These are phyloP conservation scores for Lolium rigidum DNA, from an alignment of 176 grass and related monocot species.

Conservation along the genomic window DNA sequence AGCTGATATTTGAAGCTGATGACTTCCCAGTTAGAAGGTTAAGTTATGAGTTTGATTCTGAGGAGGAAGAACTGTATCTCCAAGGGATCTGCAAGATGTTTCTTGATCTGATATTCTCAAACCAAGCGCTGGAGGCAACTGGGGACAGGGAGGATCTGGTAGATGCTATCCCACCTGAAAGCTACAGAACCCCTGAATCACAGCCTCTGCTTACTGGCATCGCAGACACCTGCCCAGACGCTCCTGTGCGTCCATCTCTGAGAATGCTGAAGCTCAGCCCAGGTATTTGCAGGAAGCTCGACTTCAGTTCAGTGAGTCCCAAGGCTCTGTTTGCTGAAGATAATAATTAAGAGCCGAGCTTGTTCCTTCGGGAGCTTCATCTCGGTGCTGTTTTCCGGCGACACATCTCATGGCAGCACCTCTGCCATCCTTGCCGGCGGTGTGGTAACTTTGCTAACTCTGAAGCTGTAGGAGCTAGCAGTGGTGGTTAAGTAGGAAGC, in stretches of 20 bases:
- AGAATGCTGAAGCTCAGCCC: constrained; percentile 48
- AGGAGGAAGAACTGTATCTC: constrained; percentile 56
- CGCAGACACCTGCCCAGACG: constrained; percentile 63
- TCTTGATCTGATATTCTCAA: constrained; percentile 59
- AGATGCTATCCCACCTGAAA: constrained; percentile 25
- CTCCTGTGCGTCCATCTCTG: constrained; percentile 43
- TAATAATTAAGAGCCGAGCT: constrained; percentile 1
- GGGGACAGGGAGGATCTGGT: background rate
- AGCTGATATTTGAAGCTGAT: constrained; percentile 60
- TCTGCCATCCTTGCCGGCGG: constrained; percentile 15
- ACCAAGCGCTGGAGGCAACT: constrained; percentile 37
- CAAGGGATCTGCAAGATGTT: constrained; percentile 46
- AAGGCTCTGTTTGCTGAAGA: constrained; percentile 24
- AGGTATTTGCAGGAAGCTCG: constrained; percentile 64
- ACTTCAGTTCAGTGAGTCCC: constrained; percentile 49
- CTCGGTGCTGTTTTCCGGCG: constrained; percentile 1
- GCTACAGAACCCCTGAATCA: constrained; percentile 54
- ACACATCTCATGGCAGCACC: background rate
- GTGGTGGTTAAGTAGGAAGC: constrained; percentile 41
- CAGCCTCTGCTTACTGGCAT: constrained; percentile 52
- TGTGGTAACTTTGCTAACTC: constrained; percentile 41
- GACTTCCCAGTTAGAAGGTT: constrained; percentile 41
- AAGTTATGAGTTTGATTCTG: constrained; percentile 34
- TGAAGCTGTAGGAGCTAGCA: constrained; percentile 32
- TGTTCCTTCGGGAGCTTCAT: background rate